These are phyloP conservation scores for Ceratocystis smalleyi DNA, from an alignment of 2,329 filamentous ascomycete genomes.

Conservation along the genomic window DNA sequence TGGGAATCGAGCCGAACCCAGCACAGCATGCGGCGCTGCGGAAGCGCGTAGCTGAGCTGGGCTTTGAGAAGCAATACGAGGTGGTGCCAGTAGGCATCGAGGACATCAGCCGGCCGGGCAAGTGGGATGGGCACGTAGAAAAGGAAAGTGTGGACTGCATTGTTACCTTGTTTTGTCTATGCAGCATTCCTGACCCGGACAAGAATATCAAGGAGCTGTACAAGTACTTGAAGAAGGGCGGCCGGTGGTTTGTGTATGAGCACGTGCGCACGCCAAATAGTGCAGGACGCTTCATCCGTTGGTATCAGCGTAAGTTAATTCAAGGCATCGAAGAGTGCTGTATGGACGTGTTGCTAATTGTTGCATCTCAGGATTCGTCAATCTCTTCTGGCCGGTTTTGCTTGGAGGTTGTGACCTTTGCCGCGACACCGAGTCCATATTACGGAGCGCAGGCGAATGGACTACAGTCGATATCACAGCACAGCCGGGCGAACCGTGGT, in stretches of 20 bases:
- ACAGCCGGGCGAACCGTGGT: constrained; percentile 29
- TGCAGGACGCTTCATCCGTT: constrained; percentile 26
- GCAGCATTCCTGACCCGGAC: constrained; percentile 46
- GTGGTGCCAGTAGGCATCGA: constrained; percentile 49
- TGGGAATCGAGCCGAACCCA: constrained; percentile 49
- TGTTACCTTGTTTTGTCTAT: constrained; percentile 45
- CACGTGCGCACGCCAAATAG: constrained; percentile 34
- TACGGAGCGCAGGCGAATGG: constrained; percentile 38
- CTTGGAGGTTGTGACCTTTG: constrained; percentile 38
- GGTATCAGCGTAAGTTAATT: constrained; percentile 36
- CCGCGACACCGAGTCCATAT: constrained; percentile 31
- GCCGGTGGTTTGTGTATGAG: constrained; percentile 48
- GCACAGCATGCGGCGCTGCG: constrained; percentile 35
- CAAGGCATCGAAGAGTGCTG: too few relatives aligned
- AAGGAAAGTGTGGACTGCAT: constrained; percentile 42
- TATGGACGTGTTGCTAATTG: background rate
- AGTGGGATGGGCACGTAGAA: constrained; percentile 33
- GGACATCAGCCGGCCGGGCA: constrained; percentile 30
- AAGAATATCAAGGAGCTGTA: constrained; percentile 41
- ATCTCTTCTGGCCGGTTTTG: constrained; percentile 37
- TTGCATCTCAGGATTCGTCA: constrained; percentile 29
- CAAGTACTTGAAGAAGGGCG: constrained; percentile 42
- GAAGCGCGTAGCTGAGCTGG: constrained; percentile 33
- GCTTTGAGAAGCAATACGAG: constrained; percentile 42
- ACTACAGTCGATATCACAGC: constrained; percentile 32